Conservation (phyloP, 129 eudicot genomes). For the Dittrichia graveolens region DNA sequence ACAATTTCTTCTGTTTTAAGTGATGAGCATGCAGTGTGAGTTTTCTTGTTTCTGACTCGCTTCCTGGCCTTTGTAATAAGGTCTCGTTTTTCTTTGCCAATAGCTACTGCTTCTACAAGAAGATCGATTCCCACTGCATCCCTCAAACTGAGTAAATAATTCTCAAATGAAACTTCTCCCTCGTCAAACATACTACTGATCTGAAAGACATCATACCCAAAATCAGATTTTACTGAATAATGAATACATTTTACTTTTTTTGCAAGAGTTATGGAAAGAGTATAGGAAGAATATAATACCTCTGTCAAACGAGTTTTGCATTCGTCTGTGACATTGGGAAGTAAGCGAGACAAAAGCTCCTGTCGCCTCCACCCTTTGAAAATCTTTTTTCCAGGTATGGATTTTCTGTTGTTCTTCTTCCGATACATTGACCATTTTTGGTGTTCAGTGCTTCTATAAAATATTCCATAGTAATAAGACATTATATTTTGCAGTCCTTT, state of each 20-base stretch:
- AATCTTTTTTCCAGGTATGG: slow-evolving; percentile 51
- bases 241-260: slow-evolving; percentile 1
- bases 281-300: slow-evolving; percentile 27
- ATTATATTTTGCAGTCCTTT: slow-evolving; percentile 44
- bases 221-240: not conserved
- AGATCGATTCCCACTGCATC: slow-evolving; percentile 44
- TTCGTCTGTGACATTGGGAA: slow-evolving; percentile 44
- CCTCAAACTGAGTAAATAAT: slow-evolving; percentile 49
- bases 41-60: slow-evolving; percentile 24
- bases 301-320: slow-evolving; percentile 45
- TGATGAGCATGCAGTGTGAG: slow-evolving; percentile 25
- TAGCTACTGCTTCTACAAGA: slow-evolving; percentile 55
- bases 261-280: too few species aligned
- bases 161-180: slow-evolving; percentile 51
- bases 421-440: slow-evolving; percentile 47
- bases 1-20: slow-evolving; percentile 46
- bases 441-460: slow-evolving; percentile 43
- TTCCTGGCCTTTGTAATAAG: slow-evolving; percentile 27
- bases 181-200: slow-evolving; percentile 43
- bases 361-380: slow-evolving; percentile 57
- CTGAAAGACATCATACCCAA: slow-evolving; percentile 34
- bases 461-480: slow-evolving; percentile 50
- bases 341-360: slow-evolving; percentile 51
- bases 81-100: slow-evolving; percentile 58
- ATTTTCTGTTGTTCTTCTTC: slow-evolving; percentile 43